Conservation (phyloP, 371 early-diverging fungal genomes). For the Thermomucor indicae-seudaticae region DNA sequence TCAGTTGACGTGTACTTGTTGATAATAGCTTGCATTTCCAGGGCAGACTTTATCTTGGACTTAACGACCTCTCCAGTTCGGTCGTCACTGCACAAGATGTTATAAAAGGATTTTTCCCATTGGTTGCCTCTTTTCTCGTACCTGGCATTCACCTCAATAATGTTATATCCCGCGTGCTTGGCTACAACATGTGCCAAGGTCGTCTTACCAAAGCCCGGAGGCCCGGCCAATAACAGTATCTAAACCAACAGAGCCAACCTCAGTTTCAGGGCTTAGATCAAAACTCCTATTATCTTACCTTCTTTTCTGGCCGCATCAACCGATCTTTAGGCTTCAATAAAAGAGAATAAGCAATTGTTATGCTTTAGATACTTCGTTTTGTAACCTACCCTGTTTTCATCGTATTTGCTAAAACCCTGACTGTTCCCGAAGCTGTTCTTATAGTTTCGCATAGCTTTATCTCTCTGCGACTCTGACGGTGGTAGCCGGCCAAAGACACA, state of each 20-base stretch:
- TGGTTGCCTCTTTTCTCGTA: constrained; percentile 14
- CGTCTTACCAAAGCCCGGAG: constrained; percentile 99
- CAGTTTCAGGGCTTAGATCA: constrained; percentile 11
- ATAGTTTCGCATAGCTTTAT: constrained; percentile 25
- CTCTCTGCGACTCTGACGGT: constrained; percentile 24
- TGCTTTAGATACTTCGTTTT: neutral
- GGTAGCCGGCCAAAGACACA: constrained; percentile 78
- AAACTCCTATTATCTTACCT: constrained; percentile 24
- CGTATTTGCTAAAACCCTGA: constrained; percentile 5
- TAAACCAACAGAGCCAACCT: constrained; percentile 23
- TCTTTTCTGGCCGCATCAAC: constrained; percentile 60
- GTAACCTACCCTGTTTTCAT: constrained; percentile 3
- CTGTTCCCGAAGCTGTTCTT: constrained; percentile 19
- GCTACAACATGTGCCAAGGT: constrained; percentile 96
- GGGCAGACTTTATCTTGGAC: constrained; percentile 68
- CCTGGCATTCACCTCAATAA: constrained; percentile 98
- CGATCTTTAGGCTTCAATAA: constrained; percentile 39
- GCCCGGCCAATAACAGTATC: constrained; percentile 92
- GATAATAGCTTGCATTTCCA: constrained; percentile 74
- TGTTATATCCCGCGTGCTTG: constrained; percentile 85
- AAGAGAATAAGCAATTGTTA: neutral
- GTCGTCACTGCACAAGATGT: constrained; percentile 75
- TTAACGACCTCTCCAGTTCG: constrained; percentile 78
- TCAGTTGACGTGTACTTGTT: constrained; percentile 7
- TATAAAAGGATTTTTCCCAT: neutral